Base-by-base conservation (phyloP, 192 early-diverging fungal species). In the Coemansia sp. region DNA sequence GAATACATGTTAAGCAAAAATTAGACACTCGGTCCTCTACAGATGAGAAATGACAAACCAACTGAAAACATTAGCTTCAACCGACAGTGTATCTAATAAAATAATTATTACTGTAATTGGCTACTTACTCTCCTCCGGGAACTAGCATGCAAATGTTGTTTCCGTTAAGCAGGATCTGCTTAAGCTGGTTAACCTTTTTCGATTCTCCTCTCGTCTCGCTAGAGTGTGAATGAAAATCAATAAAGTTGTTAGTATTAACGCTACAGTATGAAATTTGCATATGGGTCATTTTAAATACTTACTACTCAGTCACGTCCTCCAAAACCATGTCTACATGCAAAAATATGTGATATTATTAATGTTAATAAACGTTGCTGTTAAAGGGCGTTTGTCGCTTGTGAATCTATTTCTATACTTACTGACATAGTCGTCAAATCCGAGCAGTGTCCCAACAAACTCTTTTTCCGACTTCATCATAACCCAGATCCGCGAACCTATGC, bases 341-440 rank as follows among this genome's bases (percentile, higher is more conserved):
- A 37, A 70, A 50, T 51, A 15, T 5, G 22, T 84, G 88, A 44
- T 22, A 63, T 21, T 15, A 40, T 30, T 59, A 25, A 48, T 17
- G 25, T 15, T 66, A n/a, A 24, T 13, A 5, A 18, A 30, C 30
- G 22, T 18, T 39, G 17, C 15, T 44, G 25, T 50, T 30, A 44
- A 19, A 61, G 60, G 53, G 78, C 7, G 2, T 37, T 37, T 37
- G 34, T 8, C 9, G 34, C 34, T 37, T 37, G 34, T 37, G 9
- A 37, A 37, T 37, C 34, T 10, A 37, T 37, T 9, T 37, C 34
- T 6, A 87, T 84, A 70, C 68, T 34, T 55, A 70, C 68, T 98
- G 62, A 97, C 95, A 81, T 87, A 99, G 77, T 99, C 96, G 66
- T 99, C 96, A 75, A 99, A 99, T n/a, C 93, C 93, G 4, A 94